Evolutionary conservation across 805 yeast species (phyloP).

Genomic region (Nakazawaea sp.): DNA sequence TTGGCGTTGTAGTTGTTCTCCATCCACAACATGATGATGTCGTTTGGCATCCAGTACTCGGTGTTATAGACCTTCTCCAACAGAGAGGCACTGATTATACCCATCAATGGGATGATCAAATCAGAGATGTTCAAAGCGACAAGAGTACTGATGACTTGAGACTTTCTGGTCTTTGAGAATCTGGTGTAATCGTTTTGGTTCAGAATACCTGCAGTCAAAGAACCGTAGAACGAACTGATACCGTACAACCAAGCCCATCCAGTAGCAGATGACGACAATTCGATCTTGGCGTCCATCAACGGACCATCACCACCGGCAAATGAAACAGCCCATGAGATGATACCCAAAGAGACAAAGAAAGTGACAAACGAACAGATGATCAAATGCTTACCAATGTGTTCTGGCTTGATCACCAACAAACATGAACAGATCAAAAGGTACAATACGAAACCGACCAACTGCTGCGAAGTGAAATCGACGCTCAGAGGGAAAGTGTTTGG

Average conservation of each 20-base stretch:
- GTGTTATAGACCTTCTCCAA: conserved; percentile 26
- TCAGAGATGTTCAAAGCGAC: conserved; percentile 19
- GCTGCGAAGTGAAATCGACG: conserved; percentile 17
- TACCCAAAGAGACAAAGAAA: conserved; percentile 18
- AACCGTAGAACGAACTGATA: conserved; percentile 31
- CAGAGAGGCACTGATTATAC: conserved; percentile 35
- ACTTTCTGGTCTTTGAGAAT: conserved; percentile 15
- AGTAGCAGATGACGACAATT: conserved; percentile 17
- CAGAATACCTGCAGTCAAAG: conserved; percentile 29
- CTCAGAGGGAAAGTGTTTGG: conserved; percentile 15
- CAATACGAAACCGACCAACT: conserved; percentile 16
- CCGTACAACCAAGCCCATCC: conserved; percentile 38
- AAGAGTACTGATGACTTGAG: conserved; percentile 13
- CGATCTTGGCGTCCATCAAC: conserved; percentile 15
- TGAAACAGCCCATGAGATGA: conserved; percentile 19
- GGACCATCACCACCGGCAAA: conserved; percentile 24
- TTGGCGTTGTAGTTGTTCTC: conserved; percentile 22
- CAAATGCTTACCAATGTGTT: conserved; percentile 18
- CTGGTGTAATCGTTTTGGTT: conserved; percentile 38
- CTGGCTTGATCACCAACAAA: conserved; percentile 20
- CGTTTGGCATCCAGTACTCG: conserved; percentile 29
- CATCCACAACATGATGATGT: conserved; percentile 24
- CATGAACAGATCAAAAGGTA: conserved; percentile 20
- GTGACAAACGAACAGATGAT: conserved; percentile 19
- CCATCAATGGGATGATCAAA: conserved; percentile 35